These are phyloP conservation scores for Hygrophorus pudorinus DNA, from an alignment of 768 basidiomycete genomes.

Conservation along the genomic window DNA sequence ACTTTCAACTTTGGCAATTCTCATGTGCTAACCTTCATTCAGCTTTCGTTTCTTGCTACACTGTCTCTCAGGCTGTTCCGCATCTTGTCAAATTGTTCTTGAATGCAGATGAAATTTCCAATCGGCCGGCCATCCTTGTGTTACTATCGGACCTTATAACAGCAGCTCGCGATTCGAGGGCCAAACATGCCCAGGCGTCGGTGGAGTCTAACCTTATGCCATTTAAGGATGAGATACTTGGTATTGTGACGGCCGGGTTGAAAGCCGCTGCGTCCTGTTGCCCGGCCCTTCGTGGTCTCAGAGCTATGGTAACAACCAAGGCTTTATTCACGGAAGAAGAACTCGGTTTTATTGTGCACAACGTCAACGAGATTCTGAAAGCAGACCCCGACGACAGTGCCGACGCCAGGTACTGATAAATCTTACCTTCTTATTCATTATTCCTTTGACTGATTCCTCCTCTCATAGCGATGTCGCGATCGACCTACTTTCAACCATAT, in stretches of 20 bases:
- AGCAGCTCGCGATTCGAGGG: conserved; percentile 36
- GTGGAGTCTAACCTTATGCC: conserved; percentile 32
- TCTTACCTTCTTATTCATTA: no score
- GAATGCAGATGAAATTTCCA: conserved; percentile 56
- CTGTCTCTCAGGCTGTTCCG: conserved; percentile 57
- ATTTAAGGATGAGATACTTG: conserved; percentile 72
- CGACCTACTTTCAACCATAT: conserved; percentile 53
- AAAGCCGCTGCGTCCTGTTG: conserved; percentile 39
- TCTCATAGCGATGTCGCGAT: conserved; percentile 48
- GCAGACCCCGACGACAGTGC: conserved; percentile 39
- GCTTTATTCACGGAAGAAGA: conserved; percentile 62
- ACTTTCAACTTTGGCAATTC: conserved; percentile 5
- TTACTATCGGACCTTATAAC: conserved; percentile 58
- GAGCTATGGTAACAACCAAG: conserved; percentile 54
- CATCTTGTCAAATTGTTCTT: conserved; percentile 72
- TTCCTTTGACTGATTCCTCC: neutral
- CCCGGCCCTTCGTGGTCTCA: conserved; percentile 57
- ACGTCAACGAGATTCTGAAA: conserved; percentile 59
- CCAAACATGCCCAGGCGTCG: conserved; percentile 12
- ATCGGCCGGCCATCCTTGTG: conserved; percentile 54
- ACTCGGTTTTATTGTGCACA: conserved; percentile 68
- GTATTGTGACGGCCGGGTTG: conserved; percentile 49
- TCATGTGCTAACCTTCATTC: neutral
- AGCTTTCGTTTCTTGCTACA: conserved; percentile 66
- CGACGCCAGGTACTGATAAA: conserved; percentile 38